Percentiles rank a stretch among this genome's conserved stretches.
phyloP scores from a whole-genome alignment of 148 eudicot genomes.

The Arbutus unedo region DNA sequence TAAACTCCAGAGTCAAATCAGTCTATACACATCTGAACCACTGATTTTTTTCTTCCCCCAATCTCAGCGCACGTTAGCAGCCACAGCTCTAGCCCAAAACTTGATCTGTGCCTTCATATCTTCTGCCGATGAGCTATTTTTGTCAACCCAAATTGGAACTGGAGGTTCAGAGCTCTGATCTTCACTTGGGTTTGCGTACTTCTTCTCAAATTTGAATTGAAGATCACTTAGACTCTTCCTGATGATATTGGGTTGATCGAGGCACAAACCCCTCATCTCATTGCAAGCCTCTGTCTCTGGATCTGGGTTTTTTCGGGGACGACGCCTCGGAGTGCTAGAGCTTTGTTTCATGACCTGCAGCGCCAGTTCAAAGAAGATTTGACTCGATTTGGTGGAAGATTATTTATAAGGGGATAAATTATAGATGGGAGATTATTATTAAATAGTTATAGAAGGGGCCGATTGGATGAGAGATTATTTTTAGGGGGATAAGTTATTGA shows the following conservation, averaged over 20 bases:
- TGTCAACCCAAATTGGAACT: constrained; percentile 39
- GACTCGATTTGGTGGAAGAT: too few relatives aligned
- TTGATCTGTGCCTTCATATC: constrained; percentile 80
- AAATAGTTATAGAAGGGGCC: too few relatives aligned
- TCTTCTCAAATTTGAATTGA: constrained; percentile 25
- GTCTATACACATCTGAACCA: not conserved
- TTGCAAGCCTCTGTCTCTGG: constrained; percentile 17
- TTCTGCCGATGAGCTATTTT: constrained; percentile 39
- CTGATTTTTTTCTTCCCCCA: constrained; percentile 27
- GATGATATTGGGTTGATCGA: constrained; percentile 22
- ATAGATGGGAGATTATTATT: too few relatives aligned
- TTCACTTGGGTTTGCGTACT: constrained; percentile 25
- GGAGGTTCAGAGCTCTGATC: constrained; percentile 30
- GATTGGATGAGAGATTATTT: too few relatives aligned
- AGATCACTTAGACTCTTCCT: constrained; percentile 36
- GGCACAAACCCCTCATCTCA: constrained; percentile 18
- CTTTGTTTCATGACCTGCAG: constrained; percentile 42
- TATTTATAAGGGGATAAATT: too few relatives aligned
- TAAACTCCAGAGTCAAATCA: not conserved
- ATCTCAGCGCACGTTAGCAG: constrained; percentile 64
- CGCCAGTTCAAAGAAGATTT: not conserved
- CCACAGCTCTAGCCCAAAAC: constrained; percentile 91
- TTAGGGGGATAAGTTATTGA: too few relatives aligned
- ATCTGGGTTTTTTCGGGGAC: constrained; percentile 27
- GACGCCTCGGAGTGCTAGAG: constrained; percentile 36